phyloP scores from a whole-genome alignment of 1,284 basidiomycete genomes.

The Irpex rosettiformis region DNA sequence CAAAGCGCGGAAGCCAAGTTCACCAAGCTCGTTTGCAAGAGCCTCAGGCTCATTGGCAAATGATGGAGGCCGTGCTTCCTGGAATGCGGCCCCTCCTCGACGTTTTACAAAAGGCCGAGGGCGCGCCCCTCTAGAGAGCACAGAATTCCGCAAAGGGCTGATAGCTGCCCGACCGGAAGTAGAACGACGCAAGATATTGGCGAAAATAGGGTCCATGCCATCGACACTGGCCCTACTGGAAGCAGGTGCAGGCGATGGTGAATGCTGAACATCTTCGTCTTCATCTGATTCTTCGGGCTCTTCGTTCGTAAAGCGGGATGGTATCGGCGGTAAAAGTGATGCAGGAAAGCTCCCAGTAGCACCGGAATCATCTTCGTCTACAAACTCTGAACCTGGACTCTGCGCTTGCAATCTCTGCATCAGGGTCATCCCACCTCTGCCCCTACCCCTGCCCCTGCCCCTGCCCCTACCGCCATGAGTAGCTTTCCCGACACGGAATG shows the following conservation, averaged over 20 bases:
- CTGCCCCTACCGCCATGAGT: conserved; percentile 32
- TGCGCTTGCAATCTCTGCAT: conserved; percentile 58
- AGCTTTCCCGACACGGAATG: conserved; percentile 31
- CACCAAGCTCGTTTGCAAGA: conserved; percentile 61
- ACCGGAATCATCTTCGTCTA: conserved; percentile 39
- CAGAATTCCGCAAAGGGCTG: conserved; percentile 55
- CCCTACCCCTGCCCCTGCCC: conserved; percentile 34
- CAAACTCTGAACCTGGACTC: conserved; percentile 50
- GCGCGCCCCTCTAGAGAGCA: conserved; percentile 45
- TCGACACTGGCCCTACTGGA: conserved; percentile 69
- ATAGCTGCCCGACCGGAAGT: conserved; percentile 50
- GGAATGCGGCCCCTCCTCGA: conserved; percentile 62
- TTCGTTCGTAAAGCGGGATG: conserved; percentile 33
- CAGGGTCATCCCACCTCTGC: conserved; percentile 51
- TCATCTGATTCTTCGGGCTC: conserved; percentile 28
- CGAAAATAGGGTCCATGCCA: conserved; percentile 82
- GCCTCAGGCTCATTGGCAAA: conserved; percentile 67
- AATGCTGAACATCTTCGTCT: conserved; percentile 33
- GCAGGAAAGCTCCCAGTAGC: conserved; percentile 37
- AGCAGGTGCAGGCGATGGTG: conserved; percentile 34
- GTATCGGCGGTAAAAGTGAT: conserved; percentile 48
- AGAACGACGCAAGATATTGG: conserved; percentile 65
- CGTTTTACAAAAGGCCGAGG: conserved; percentile 50
- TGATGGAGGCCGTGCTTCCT: conserved; percentile 62
- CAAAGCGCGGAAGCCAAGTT: conserved; percentile 33